Base-by-base conservation (phyloP, 2,329 filamentous ascomycete species). In the Cryphonectria naterciae region DNA sequence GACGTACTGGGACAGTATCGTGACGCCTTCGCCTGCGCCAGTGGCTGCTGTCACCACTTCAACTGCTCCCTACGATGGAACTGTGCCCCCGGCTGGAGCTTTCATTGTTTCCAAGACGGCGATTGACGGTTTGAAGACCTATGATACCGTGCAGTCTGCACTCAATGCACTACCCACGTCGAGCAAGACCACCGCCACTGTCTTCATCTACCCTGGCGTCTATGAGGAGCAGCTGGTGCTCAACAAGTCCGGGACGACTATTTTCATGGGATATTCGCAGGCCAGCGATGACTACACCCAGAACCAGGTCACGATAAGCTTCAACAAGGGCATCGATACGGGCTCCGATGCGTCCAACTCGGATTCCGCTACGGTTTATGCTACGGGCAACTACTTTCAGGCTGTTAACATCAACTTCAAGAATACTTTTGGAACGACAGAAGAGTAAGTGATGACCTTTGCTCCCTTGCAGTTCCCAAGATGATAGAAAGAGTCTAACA, bases 361-460 rank as follows among this genome's bases (percentile, higher is more conserved):
- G 10, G 80, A 83, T 67, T 76, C 78, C 19, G 81, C 81, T 13
- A 82, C 81, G 15, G 79, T 82, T 3, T 82, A 82, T 67, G 78
- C 78, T 3, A 81, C 77, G 1, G 80, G 80, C 13, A 82, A 82
- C 68, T 80, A 81, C 74, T 80, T 82, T 70, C 71, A 75, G 54
- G 79, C 78, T 0, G 78, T 78, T 73, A 82, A 82, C 70, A 79
- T 82, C 74, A 81, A 83, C 69, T 81, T 82, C 68, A 74, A 77
- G 37, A 82, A 83, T 73, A 79, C 78, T 35, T 79, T 78, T 68
- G 80, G 80, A 28, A 81, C 78, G 0, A 73, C 77, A 54, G 76
- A 81, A 67, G 73, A 72, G 58, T 61, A 61, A 61, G 58, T 39
- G 17, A 17, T 61, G 28, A 37, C 39, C 32, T 61, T 19, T 19